Evolutionary conservation across 1,139 yeast species (phyloP).

Genomic region (Geotrichum siamense): DNA sequence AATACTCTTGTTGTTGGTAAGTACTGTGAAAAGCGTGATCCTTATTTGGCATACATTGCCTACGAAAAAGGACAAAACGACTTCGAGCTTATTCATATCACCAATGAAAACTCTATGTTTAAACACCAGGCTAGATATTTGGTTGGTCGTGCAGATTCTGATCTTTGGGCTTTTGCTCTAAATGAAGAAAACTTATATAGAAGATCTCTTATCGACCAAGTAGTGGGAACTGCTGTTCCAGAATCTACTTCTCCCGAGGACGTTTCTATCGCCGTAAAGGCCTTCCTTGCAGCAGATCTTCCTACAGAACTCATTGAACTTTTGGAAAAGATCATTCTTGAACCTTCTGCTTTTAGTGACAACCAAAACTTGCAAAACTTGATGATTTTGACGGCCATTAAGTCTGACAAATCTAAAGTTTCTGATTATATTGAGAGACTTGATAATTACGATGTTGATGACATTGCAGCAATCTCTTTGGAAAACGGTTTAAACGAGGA

Average conservation of each 20-base stretch:
- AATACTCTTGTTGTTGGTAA: conserved; percentile 93
- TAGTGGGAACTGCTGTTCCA: conserved; percentile 93
- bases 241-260: conserved; percentile 95
- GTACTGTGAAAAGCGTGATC: conserved; percentile 98
- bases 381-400: conserved; percentile 86
- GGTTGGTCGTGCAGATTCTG: conserved; percentile 73
- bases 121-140: conserved; percentile 97
- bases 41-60: conserved; percentile 93
- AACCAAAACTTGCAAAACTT: conserved; percentile 92
- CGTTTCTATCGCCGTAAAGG: conserved; percentile 89
- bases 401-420: conserved; percentile 87
- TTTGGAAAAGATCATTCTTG: conserved; percentile 88
- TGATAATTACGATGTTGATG: conserved; percentile 86
- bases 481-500: conserved; percentile 87
- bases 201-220: conserved; percentile 86
- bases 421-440: conserved; percentile 77
- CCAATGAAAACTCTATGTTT: conserved; percentile 96
- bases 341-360: conserved; percentile 94
- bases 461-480: conserved; percentile 87
- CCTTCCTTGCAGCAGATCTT: conserved; percentile 92
- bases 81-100: conserved; percentile 78
- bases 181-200: conserved; percentile 72
- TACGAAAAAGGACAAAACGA: conserved; percentile 94
- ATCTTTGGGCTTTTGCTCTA: conserved; percentile 76
- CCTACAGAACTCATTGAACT: conserved; percentile 86